Evolutionary conservation across 345 rosid species (phyloP).

Genomic region (Camelina laxa): DNA sequence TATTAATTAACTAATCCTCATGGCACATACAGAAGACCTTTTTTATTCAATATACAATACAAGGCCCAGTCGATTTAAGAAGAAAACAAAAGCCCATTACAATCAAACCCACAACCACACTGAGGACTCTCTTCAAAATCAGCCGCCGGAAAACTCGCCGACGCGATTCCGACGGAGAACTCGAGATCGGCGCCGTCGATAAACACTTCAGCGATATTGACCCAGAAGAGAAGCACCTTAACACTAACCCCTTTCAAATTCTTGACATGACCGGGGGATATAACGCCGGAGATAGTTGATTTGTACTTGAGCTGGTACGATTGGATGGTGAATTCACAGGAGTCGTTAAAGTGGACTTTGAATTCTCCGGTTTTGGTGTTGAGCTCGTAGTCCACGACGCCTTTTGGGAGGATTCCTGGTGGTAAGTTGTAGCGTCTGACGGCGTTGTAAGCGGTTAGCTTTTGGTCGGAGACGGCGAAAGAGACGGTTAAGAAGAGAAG

Average conservation of each 20-base stretch:
- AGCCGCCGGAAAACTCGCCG: constrained; percentile 53
- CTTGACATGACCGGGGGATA: constrained; percentile 49
- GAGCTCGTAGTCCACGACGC: constrained; percentile 57
- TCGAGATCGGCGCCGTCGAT: constrained; percentile 50
- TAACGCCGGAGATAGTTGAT: constrained; percentile 56
- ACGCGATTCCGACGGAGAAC: constrained; percentile 74
- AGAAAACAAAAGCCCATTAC: constrained; percentile 45
- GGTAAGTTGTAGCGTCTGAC: constrained; percentile 61
- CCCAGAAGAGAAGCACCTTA: constrained; percentile 64
- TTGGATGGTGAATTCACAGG: constrained; percentile 58
- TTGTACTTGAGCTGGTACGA: constrained; percentile 63
- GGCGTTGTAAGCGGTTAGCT: constrained; percentile 55
- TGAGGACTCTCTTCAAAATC: constrained; percentile 78
- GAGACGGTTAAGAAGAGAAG: constrained; percentile 14
- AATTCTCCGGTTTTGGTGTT: constrained; percentile 63
- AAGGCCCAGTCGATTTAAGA: constrained; percentile 27
- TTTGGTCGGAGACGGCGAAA: constrained; percentile 13
- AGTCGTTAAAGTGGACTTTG: constrained; percentile 46
- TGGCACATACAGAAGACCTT: not conserved
- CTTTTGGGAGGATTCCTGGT: constrained; percentile 66
- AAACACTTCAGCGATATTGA: constrained; percentile 53
- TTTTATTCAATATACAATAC: not conserved
- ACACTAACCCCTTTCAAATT: constrained; percentile 64
- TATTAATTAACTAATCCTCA: not conserved
- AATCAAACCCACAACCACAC: constrained; percentile 86